Evolutionary conservation across 2,329 filamentous ascomycete genomes (phyloP).

Genomic region (Septoria petroselini): DNA sequence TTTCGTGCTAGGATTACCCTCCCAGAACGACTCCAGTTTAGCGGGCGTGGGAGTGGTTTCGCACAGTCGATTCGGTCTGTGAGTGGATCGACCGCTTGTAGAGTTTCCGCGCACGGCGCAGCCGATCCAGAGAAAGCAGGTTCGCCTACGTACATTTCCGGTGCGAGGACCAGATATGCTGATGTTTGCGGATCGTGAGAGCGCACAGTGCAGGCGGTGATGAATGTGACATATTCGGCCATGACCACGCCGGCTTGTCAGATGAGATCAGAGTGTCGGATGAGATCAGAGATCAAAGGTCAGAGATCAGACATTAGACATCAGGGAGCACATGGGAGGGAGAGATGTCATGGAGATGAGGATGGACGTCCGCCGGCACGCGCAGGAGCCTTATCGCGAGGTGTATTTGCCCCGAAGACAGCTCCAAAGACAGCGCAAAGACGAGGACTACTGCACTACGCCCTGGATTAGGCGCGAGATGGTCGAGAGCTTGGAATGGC

Average conservation of each 20-base stretch:
- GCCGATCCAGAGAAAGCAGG: conserved; percentile 20
- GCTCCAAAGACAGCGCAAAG: too few species aligned
- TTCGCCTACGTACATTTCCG: conserved; percentile 11
- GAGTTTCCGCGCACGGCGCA: conserved; percentile 22
- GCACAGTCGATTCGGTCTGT: too few species aligned
- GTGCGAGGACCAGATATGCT: conserved; percentile 9
- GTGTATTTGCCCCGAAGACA: background rate
- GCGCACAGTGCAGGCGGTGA: background rate
- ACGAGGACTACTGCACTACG: too few species aligned
- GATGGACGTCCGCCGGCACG: conserved; percentile 1
- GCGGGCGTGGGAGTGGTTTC: conserved; percentile 18
- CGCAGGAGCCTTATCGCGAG: background rate
- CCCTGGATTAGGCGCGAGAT: too few species aligned
- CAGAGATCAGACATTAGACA: too few species aligned
- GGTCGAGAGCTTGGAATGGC: too few species aligned
- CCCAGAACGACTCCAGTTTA: too few species aligned
- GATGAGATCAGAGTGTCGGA: too few species aligned
- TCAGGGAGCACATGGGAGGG: too few species aligned
- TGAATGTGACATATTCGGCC: background rate
- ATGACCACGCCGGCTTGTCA: background rate
- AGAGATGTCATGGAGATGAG: too few species aligned
- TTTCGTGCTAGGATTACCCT: conserved; percentile 24
- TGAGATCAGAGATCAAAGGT: too few species aligned
- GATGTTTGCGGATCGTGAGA: conserved; percentile 1
- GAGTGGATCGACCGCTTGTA: conserved; percentile 24